Evolutionary conservation across 306 rosid species (phyloP).

Genomic region (Acacia crassicarpa): DNA sequence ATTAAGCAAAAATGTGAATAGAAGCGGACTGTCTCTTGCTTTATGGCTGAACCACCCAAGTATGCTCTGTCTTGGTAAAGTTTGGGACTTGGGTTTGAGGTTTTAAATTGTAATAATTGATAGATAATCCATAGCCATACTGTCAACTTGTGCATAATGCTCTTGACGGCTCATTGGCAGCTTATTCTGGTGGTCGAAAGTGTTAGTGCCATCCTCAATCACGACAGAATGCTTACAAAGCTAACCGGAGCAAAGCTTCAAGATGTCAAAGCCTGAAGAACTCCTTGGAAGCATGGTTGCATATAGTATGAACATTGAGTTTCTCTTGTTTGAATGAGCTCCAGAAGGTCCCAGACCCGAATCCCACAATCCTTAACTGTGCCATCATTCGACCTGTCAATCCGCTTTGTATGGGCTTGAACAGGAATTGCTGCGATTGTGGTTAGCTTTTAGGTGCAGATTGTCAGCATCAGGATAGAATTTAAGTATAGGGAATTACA

Average conservation of each 20-base stretch:
- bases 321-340: not conserved
- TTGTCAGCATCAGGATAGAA: not conserved
- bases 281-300: not conserved
- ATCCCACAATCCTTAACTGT: not conserved
- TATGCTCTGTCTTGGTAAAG: not conserved
- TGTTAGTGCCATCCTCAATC: constrained; percentile 54
- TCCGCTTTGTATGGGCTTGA: not conserved
- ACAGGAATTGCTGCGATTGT: not conserved
- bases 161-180: constrained; percentile 36
- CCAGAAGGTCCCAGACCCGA: not conserved
- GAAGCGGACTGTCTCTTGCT: not conserved
- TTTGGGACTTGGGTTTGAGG: not conserved
- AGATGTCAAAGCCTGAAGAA: constrained; percentile 34
- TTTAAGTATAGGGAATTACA: not conserved
- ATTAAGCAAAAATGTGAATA: not conserved
- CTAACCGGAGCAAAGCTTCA: constrained; percentile 36
- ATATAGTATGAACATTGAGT: not conserved
- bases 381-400: not conserved
- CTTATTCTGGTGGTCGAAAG: constrained; percentile 66
- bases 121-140: not conserved
- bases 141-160: not conserved
- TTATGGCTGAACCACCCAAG: not conserved
- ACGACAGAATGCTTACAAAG: constrained; percentile 59
- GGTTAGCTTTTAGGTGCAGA: not conserved
- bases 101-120: not conserved